Evolutionary conservation across 805 yeast species (phyloP).

Genomic region (Yarrowia sp.): DNA sequence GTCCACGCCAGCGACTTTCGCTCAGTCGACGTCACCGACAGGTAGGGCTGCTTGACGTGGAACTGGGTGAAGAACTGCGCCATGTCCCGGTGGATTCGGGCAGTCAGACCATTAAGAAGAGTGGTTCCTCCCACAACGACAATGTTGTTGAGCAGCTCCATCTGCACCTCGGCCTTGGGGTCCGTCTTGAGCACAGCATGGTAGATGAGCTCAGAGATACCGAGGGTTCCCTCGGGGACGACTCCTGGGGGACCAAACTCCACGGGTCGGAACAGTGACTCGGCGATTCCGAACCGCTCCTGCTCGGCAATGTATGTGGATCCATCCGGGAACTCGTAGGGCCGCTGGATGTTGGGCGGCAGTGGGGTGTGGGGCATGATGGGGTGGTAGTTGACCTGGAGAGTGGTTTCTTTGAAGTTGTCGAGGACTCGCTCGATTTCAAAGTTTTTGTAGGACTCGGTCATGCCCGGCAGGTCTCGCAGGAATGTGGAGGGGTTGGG

Average conservation of each 20-base stretch:
- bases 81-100: conserved; percentile 63
- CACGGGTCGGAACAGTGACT: conserved; percentile 74
- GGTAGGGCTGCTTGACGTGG: conserved; percentile 53
- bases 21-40: conserved; percentile 52
- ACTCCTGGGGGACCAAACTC: conserved; percentile 56
- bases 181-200: conserved; percentile 57
- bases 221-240: conserved; percentile 56
- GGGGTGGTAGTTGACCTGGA: conserved; percentile 53
- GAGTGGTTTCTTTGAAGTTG: conserved; percentile 58
- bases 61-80: conserved; percentile 61
- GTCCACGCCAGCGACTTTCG: conserved; percentile 69
- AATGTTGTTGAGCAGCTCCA: conserved; percentile 55
- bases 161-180: conserved; percentile 55
- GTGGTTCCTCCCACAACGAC: conserved; percentile 70
- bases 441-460: conserved; percentile 52
- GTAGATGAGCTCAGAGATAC: conserved; percentile 56
- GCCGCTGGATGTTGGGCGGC: conserved; percentile 51
- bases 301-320: conserved; percentile 56
- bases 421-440: conserved; percentile 54
- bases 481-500: conserved; percentile 26
- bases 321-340: conserved; percentile 69
- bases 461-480: conserved; percentile 48
- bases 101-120: conserved; percentile 61
- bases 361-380: conserved; percentile 50
- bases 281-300: conserved; percentile 64